phyloP scores from a whole-genome alignment of 2,329 filamentous ascomycete genomes.

The Colletotrichum lupini region DNA sequence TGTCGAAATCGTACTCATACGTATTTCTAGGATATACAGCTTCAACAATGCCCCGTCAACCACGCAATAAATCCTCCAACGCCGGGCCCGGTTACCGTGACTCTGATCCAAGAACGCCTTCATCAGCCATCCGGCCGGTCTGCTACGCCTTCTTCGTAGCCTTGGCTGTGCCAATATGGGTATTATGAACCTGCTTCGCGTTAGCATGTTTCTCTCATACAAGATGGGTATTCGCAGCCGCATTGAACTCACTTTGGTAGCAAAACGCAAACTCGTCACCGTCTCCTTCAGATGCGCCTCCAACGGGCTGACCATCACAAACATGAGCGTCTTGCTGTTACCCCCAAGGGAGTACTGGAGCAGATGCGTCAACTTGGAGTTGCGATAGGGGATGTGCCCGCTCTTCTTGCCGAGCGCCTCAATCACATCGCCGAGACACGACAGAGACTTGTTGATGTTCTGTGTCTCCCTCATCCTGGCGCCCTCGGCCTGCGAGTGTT shows the following conservation, averaged over 20 bases:
- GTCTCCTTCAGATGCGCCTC: constrained; percentile 93
- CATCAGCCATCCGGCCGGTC: constrained; percentile 8
- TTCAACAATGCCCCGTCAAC: constrained; percentile 26
- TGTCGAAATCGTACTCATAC: constrained; percentile 36
- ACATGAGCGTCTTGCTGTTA: constrained; percentile 98
- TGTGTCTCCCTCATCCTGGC: constrained; percentile 93
- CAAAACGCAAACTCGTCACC: constrained; percentile 93
- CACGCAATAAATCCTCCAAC: constrained; percentile 27
- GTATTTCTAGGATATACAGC: constrained; percentile 38
- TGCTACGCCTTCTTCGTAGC: constrained; percentile 68
- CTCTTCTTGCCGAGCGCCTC: constrained; percentile 88
- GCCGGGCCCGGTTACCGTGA: constrained; percentile 13
- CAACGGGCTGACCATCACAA: constrained; percentile 96
- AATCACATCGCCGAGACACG: constrained; percentile 94
- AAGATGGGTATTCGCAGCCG: no score
- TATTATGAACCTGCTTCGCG: constrained; percentile 77
- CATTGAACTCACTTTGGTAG: constrained; percentile 78
- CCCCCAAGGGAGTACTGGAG: constrained; percentile 95
- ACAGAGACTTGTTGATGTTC: constrained; percentile 95
- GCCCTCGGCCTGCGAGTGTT: constrained; percentile 87
- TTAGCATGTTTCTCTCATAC: background rate
- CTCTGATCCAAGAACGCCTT: constrained; percentile 31
- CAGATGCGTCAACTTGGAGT: constrained; percentile 96
- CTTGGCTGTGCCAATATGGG: constrained; percentile 91
- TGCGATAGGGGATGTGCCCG: constrained; percentile 90